These are phyloP conservation scores for Kodamaea neixiangensis DNA, from an alignment of 805 yeast genomes.

Conservation along the genomic window DNA sequence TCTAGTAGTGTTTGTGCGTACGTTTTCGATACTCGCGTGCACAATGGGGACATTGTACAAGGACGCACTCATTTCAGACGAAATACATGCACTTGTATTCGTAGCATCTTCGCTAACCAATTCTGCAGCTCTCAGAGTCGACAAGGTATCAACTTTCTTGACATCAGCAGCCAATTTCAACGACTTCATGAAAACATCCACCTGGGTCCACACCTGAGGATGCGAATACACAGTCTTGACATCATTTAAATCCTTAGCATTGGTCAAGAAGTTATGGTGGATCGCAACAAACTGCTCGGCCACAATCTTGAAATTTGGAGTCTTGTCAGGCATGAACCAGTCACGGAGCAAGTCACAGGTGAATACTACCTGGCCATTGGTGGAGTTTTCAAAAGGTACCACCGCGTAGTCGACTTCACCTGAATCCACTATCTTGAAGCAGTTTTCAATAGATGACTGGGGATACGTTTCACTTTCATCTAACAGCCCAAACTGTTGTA, in stretches of 20 bases:
- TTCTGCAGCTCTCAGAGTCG: conserved; percentile 87
- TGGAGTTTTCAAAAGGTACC: conserved; percentile 91
- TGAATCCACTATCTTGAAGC: conserved; percentile 56
- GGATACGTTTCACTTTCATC: conserved; percentile 24
- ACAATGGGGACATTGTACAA: conserved; percentile 59
- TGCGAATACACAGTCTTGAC: conserved; percentile 76
- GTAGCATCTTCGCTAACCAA: conserved; percentile 44
- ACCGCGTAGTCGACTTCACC: conserved; percentile 64
- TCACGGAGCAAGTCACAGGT: conserved; percentile 82
- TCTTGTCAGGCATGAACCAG: conserved; percentile 43
- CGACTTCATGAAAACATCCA: conserved; percentile 52
- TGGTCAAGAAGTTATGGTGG: conserved; percentile 70
- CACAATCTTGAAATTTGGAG: conserved; percentile 50
- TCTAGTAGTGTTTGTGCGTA: conserved; percentile 76
- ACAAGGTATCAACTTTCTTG: conserved; percentile 62
- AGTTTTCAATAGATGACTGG: conserved; percentile 53
- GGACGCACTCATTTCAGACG: conserved; percentile 65
- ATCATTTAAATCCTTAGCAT: conserved; percentile 41
- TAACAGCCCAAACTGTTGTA: conserved; percentile 51
- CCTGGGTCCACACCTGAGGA: conserved; percentile 99
- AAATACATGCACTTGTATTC: conserved; percentile 65
- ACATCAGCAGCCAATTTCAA: conserved; percentile 33
- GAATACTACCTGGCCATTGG: conserved; percentile 89
- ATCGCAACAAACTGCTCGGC: conserved; percentile 84
- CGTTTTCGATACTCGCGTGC: conserved; percentile 65